Evolutionary conservation across 225 moss, liverwort and hornwort genomes (phyloP).

Genomic region (Polytrichum commune): DNA sequence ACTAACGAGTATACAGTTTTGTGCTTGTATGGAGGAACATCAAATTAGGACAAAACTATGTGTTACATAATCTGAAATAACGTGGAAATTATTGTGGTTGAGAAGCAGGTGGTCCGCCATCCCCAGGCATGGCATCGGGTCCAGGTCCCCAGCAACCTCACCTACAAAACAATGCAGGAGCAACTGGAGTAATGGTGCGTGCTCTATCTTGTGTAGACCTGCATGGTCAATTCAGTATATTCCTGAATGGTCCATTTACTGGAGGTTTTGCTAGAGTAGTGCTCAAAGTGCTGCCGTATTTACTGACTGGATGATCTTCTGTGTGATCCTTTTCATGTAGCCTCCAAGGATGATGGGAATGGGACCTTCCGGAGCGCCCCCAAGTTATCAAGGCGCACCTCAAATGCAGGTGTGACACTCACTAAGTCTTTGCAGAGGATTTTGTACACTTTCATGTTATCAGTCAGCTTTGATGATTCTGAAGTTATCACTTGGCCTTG

Average conservation of each 20-base stretch:
- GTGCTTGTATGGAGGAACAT: not conserved
- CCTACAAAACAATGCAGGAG: conserved; percentile 58
- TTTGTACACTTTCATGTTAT: not conserved
- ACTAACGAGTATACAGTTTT: too few relatives aligned
- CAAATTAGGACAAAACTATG: not conserved
- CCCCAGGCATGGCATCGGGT: conserved; percentile 44
- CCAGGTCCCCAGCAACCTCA: conserved; percentile 75
- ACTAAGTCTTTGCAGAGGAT: not conserved
- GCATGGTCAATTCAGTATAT: not conserved
- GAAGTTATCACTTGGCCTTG: not conserved
- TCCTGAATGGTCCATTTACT: not conserved
- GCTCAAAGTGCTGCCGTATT: not conserved
- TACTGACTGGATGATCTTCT: not conserved
- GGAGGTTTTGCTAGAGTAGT: not conserved
- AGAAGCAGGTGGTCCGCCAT: conserved; percentile 33
- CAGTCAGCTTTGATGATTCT: not conserved
- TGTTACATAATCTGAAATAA: not conserved
- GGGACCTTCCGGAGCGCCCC: conserved; percentile 77
- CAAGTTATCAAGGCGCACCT: conserved; percentile 78
- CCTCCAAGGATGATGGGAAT: conserved; percentile 91
- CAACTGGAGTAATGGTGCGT: conserved; percentile 73
- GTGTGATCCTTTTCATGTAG: conserved; percentile 33
- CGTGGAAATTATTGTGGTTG: conserved; percentile 1
- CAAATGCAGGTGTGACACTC: conserved; percentile 76
- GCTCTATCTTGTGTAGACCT: not conserved